Conservation (phyloP, 2,329 filamentous ascomycete species). For the Pseudohalonectria lignicola region DNA sequence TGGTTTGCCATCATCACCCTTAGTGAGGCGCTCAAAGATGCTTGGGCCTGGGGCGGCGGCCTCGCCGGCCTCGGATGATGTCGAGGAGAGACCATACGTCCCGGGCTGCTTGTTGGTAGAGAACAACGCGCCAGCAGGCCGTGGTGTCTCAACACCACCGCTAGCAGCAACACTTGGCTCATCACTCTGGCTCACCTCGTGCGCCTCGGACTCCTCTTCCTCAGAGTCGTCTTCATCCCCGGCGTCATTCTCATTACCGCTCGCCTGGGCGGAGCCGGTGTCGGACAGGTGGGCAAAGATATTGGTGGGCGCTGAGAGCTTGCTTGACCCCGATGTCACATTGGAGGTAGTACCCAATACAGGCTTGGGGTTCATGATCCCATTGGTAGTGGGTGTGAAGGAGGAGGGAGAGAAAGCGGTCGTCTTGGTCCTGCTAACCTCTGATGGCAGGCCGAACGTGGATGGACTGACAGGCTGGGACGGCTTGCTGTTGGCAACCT, state of each 20-base stretch:
- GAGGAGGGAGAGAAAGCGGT: slow-evolving; percentile 17
- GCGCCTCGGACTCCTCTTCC: slow-evolving; percentile 30
- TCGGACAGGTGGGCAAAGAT: slow-evolving; percentile 52
- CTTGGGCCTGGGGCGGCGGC: slow-evolving; percentile 32
- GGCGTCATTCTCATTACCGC: slow-evolving; percentile 32
- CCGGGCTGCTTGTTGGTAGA: slow-evolving; percentile 14
- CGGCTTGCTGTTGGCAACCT: slow-evolving; percentile 32
- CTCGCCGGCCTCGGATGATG: slow-evolving; percentile 29
- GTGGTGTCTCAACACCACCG: slow-evolving; percentile 26
- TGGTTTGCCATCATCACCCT: slow-evolving; percentile 36
- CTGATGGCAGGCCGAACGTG: slow-evolving; percentile 6
- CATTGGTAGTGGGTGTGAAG: no score
- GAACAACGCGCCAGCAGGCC: slow-evolving; percentile 21
- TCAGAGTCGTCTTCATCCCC: slow-evolving; percentile 30
- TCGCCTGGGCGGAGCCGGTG: slow-evolving; percentile 41
- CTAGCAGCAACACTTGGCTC: slow-evolving; percentile 31
- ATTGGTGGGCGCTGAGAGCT: slow-evolving; percentile 21
- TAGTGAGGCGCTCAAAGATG: slow-evolving; percentile 44
- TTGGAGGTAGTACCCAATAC: no score
- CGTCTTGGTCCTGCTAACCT: slow-evolving; percentile 14
- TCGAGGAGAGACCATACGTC: slow-evolving; percentile 10
- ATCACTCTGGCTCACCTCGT: slow-evolving; percentile 30
- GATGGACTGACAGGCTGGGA: slow-evolving; percentile 10
- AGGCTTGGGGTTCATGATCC: no score
- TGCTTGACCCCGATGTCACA: no score